Percentiles rank a stretch among this genome's conserved stretches.
Conservation (phyloP, 2,329 filamentous ascomycete species). For the Fusarium newnesense region DNA sequence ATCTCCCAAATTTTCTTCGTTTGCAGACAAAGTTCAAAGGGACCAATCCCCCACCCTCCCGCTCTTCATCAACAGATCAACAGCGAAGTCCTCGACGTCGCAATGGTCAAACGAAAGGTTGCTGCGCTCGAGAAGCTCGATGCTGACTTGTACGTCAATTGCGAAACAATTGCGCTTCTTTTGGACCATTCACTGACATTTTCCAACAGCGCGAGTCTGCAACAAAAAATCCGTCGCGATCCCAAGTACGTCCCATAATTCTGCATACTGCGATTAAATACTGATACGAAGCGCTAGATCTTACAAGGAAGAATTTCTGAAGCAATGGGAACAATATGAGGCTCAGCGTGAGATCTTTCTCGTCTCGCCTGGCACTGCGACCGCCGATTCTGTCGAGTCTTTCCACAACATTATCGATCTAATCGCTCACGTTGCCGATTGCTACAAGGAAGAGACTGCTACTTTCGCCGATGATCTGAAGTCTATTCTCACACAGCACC, state of each 20-base stretch:
- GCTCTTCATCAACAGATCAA: slow-evolving; percentile 15
- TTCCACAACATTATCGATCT: slow-evolving; percentile 94
- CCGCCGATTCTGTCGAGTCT: slow-evolving; percentile 81
- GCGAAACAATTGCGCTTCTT: neutral
- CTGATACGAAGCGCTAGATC: slow-evolving; percentile 62
- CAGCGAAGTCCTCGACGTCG: slow-evolving; percentile 7
- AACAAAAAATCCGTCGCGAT: slow-evolving; percentile 91
- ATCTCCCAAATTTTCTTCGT: slow-evolving; percentile 37
- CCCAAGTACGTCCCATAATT: slow-evolving; percentile 67
- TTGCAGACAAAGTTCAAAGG: slow-evolving; percentile 3
- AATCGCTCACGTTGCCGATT: slow-evolving; percentile 91
- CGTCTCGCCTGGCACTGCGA: slow-evolving; percentile 80
- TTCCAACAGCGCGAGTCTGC: slow-evolving; percentile 76
- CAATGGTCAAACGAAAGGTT: slow-evolving; percentile 87
- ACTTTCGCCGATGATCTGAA: slow-evolving; percentile 85
- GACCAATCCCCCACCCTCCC: slow-evolving; percentile 24
- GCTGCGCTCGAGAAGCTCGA: slow-evolving; percentile 95
- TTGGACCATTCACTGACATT: slow-evolving; percentile 41
- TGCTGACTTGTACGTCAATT: slow-evolving; percentile 75
- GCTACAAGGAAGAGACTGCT: slow-evolving; percentile 83
- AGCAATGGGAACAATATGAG: slow-evolving; percentile 92
- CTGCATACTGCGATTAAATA: neutral
- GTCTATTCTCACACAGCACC: slow-evolving; percentile 81
- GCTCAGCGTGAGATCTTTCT: slow-evolving; percentile 92
- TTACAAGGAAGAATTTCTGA: slow-evolving; percentile 88